A percentile compares a stretch with the other conserved stretches of the same genome.
phyloP scores from a whole-genome alignment of 2,329 filamentous ascomycete species.

The Colletotrichum trifolii region DNA sequence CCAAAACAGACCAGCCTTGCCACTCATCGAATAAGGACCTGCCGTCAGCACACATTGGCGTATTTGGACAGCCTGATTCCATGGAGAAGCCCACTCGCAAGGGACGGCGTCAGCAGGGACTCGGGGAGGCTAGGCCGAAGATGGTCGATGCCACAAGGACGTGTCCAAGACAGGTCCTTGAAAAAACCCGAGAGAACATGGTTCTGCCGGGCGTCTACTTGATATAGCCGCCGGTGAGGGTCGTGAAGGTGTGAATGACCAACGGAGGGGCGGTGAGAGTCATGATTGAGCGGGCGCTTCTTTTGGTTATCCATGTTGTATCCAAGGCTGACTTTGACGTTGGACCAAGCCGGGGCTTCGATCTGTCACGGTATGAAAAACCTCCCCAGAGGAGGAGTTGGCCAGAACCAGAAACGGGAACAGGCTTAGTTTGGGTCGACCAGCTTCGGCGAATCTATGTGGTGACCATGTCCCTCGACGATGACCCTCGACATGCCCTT shows the following conservation, averaged over 20 bases:
- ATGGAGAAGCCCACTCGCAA: slow-evolving; percentile 10
- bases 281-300: slow-evolving; percentile 19
- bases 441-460: background rate
- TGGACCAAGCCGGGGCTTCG: background rate
- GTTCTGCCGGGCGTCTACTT: slow-evolving; percentile 4
- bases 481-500: slow-evolving; percentile 5
- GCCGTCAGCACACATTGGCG: slow-evolving; percentile 14
- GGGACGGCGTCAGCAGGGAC: slow-evolving; percentile 9
- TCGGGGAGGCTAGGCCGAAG: slow-evolving; percentile 12
- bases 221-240: slow-evolving; percentile 27
- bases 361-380: background rate
- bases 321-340: no score
- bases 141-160: slow-evolving; percentile 6
- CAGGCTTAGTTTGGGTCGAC: slow-evolving; percentile 1
- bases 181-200: slow-evolving; percentile 1
- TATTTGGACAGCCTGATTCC: slow-evolving; percentile 18
- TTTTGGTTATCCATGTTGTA: background rate
- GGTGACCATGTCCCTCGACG: slow-evolving; percentile 16
- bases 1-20: background rate
- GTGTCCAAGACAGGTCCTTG: background rate
- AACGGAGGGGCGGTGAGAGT: slow-evolving; percentile 19
- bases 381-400: background rate
- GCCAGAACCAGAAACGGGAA: slow-evolving; percentile 1
- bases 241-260: slow-evolving; percentile 23
- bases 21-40: slow-evolving; percentile 17